Base-by-base conservation (phyloP, 2,329 filamentous ascomycete genomes). In the Epichloe typhina region DNA sequence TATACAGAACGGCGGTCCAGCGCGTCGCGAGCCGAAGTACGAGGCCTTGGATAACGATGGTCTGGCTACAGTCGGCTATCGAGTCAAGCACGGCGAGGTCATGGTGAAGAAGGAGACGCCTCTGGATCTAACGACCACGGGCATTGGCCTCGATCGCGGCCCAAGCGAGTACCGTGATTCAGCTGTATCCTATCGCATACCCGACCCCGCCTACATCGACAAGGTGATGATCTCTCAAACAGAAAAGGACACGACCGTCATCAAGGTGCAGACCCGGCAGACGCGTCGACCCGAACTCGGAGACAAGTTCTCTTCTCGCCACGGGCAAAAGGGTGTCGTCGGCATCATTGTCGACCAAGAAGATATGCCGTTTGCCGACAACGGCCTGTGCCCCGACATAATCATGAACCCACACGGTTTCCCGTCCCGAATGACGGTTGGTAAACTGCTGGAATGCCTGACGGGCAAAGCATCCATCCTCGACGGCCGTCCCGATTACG, bases 321-420 rank as follows among this genome's bases (percentile, higher is more conserved):
- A 98, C 76, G 93, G 93, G 19, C 93, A 98, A 63, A 98, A 98
- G 68, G 93, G 93, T 72, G 93, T 97, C 19, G 89, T 95, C 1
- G 93, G 93, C 51, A 91, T 97, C 59, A 96, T 98, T 52, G 89
- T 91, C 17, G 87, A 95, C 55, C 91, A 97, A 69, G 89, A 93
- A 63, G 93, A 98, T 64, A 86, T 98, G 82, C 93, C 93, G 0
- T 98, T 98, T 71, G 86, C 86, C 37, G 93, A 98, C 68, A 74
- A 77, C 49, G 94, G 93, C 2, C 80, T 98, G 57, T 84, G 83
- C n/a, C 93, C 93, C 0, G 93, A 98, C 68, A 96, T 98, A 58
- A 98, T 98, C 79, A 98, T 98, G 93, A 98, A 98, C 73, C 93
- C 94, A 0, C 93, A 98, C 71, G 93, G 93, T 82, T 98, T 98